Base-by-base conservation (phyloP, 495 filamentous ascomycete genomes). In the Aspergillus kassunensis region DNA sequence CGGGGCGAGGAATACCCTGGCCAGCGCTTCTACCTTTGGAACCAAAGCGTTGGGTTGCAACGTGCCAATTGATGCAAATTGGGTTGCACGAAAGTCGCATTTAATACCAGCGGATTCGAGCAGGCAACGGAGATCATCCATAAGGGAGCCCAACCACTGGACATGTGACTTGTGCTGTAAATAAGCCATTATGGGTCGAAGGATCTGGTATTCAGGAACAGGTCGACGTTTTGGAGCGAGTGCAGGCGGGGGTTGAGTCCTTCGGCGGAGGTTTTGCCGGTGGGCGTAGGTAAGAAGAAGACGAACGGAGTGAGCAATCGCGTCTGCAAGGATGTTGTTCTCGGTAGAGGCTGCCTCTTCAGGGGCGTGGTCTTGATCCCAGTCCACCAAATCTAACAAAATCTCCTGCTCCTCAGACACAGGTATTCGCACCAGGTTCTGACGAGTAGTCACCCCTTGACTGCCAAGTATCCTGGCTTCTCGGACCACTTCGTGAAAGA, bases 401-500 rank as follows among this genome's bases (percentile, higher is more conserved):
- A 85, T 71, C n/a, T 78, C 75, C 24, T 79, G 72, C 16, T 76
- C 70, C 2, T 73, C 55, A 7, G 77, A 72, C 3, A 79, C 61
- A n/a, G 79, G 70, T 57, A 84, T 80, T n/a, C 65, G 80, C 35
- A 86, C 73, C 35, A 73, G 70, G 48, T 79, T 81, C 24, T 80
- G 77, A 23, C 76, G 72, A 4, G 82, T 74, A 13, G 77, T 80
- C 10, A 96, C 84, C 8, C 83, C 79, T 19, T 83, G 80, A 35
- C 78, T 79, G 9, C 81, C 75, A 31, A 95, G 69, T 0, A 76
- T 70, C 6, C 89, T 83, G 2, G 87, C 84, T 69, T 99, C 95
- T 10, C 87, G 80, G 41, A 85, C 82, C 18, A 99, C 66, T 66
- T 97, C 93, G 55, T 95, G 84, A 76, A 90, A 95, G n/a, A 99